Evolutionary conservation across 371 early-diverging fungal species (phyloP).

Genomic region (Batkoa obscura): DNA sequence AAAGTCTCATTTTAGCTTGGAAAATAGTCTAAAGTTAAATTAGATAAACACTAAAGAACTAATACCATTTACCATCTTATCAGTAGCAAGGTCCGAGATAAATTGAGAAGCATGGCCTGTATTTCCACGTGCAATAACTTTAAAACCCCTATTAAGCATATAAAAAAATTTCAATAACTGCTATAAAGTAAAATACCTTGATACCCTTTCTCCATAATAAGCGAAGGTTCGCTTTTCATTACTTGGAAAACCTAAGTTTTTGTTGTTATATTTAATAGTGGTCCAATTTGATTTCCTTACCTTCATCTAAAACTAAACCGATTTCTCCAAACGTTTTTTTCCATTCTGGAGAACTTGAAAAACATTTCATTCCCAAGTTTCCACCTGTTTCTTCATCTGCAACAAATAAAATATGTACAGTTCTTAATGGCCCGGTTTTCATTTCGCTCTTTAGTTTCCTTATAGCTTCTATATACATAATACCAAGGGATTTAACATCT

Average conservation of each 20-base stretch:
- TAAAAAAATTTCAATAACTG: no score
- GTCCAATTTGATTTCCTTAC: slow-evolving; percentile 8
- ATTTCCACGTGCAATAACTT: slow-evolving; percentile 27
- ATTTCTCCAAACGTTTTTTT: slow-evolving; percentile 25
- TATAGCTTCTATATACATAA: slow-evolving; percentile 46
- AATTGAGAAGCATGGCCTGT: slow-evolving; percentile 67
- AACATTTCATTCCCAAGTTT: slow-evolving; percentile 41
- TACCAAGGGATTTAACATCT: slow-evolving; percentile 73
- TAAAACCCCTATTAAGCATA: slow-evolving; percentile 11
- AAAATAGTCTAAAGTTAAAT: not conserved
- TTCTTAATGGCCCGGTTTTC: slow-evolving; percentile 23
- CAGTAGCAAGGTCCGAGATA: slow-evolving; percentile 34
- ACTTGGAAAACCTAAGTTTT: slow-evolving; percentile 20
- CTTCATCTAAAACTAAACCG: slow-evolving; percentile 67
- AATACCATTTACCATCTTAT: slow-evolving; percentile 23
- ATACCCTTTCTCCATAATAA: slow-evolving; percentile 58
- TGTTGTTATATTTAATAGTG: no score
- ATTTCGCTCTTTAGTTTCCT: slow-evolving; percentile 24
- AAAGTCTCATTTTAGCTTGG: slow-evolving; percentile 4
- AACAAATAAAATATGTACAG: slow-evolving; percentile 47
- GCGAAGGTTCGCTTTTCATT: slow-evolving; percentile 31
- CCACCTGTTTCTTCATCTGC: slow-evolving; percentile 69
- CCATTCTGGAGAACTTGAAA: slow-evolving; percentile 37
- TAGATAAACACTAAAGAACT: not conserved
- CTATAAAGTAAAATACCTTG: slow-evolving; percentile 23